phyloP scores from a whole-genome alignment of 371 early-diverging fungal genomes.

The Mucor velutinosus region DNA sequence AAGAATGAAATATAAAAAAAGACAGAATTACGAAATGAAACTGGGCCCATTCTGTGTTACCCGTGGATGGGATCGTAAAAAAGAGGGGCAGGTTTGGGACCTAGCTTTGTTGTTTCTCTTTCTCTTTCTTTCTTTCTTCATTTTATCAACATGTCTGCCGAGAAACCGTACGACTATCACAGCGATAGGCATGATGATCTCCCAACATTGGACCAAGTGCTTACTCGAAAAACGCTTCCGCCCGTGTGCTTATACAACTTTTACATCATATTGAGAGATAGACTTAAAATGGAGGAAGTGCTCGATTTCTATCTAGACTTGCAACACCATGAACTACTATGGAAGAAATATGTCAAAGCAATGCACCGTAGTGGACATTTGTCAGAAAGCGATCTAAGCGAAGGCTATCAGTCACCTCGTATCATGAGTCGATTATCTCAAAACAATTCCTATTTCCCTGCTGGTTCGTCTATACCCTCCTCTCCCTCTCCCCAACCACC shows the following conservation, averaged over 20 bases:
- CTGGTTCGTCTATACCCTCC: not conserved
- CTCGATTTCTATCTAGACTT: slow-evolving; percentile 73
- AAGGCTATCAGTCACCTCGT: slow-evolving; percentile 44
- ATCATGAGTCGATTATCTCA: slow-evolving; percentile 38
- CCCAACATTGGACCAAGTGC: slow-evolving; percentile 64
- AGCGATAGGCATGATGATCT: slow-evolving; percentile 23
- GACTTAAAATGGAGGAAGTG: slow-evolving; percentile 60
- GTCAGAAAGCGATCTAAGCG: slow-evolving; percentile 42
- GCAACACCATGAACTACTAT: slow-evolving; percentile 63
- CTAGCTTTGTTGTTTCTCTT: slow-evolving; percentile 5
- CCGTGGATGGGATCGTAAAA: not conserved
- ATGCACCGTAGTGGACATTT: slow-evolving; percentile 43
- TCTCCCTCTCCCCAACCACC: slow-evolving; percentile 1
- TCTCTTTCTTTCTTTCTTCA: not conserved
- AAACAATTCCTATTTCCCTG: not conserved
- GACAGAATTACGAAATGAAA: not conserved
- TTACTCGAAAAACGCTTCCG: slow-evolving; percentile 62
- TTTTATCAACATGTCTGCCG: not conserved
- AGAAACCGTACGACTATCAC: not conserved
- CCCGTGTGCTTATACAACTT: slow-evolving; percentile 72
- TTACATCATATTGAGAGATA: slow-evolving; percentile 68
- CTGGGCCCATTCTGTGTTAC: not conserved
- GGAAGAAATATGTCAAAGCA: slow-evolving; percentile 57
- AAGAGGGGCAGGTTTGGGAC: not conserved
- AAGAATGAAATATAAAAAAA: slow-evolving; percentile 3